These are phyloP conservation scores for Pisolithus tinctorius DNA, from an alignment of 768 basidiomycete species.

Conservation along the genomic window DNA sequence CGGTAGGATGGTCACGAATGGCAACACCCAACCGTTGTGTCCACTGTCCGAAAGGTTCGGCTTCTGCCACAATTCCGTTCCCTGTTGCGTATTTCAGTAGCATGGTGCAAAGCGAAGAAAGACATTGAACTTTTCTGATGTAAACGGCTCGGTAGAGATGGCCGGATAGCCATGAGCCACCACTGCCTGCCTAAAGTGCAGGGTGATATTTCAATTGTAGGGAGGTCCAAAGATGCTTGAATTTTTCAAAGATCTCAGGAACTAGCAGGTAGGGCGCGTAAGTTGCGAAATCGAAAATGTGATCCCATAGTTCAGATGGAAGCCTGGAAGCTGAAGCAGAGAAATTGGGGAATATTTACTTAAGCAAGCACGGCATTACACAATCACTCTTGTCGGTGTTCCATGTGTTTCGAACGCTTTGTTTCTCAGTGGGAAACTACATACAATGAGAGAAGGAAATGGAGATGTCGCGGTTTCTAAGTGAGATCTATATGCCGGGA, in stretches of 20 bases:
- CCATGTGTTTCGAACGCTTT: no score
- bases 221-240: slow-evolving; percentile 7
- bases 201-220: slow-evolving; percentile 1
- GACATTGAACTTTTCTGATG: slow-evolving; percentile 10
- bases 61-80: slow-evolving; percentile 8
- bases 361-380: no score
- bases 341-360: no score
- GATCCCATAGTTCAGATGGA: slow-evolving; percentile 21
- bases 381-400: no score
- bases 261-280: slow-evolving; percentile 13
- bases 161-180: slow-evolving; percentile 18
- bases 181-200: slow-evolving; percentile 15
- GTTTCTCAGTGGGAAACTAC: no score
- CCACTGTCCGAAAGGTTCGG: slow-evolving; percentile 14
- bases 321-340: not conserved
- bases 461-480: no score
- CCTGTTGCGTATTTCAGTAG: slow-evolving; percentile 8
- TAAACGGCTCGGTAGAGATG: slow-evolving; percentile 19
- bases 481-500: no score
- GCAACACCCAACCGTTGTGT: slow-evolving; percentile 21
- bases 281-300: slow-evolving; percentile 16
- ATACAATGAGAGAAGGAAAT: no score
- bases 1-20: slow-evolving; percentile 9
- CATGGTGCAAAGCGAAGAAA: slow-evolving; percentile 12
- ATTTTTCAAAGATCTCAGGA: slow-evolving; percentile 18